Evolutionary conservation across 1,284 basidiomycete species (phyloP).

Genomic region (Ustilago shanxiensis): DNA sequence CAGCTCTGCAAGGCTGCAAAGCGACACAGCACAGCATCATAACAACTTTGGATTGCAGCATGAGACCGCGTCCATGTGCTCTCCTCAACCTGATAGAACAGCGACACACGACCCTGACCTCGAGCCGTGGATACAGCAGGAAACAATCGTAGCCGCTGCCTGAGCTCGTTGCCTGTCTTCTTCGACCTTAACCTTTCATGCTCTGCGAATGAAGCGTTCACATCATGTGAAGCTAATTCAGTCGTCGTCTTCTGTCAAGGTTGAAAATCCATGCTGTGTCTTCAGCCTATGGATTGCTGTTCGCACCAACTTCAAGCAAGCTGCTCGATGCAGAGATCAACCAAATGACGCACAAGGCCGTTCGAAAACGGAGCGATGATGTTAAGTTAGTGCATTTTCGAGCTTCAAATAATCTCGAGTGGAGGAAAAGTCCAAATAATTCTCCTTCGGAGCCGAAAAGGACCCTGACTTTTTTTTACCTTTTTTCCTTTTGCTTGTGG

Average conservation of each 20-base stretch:
- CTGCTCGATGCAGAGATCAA: not conserved
- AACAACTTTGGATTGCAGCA: not conserved
- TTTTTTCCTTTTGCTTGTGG: slow-evolving; percentile 9
- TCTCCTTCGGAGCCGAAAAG: slow-evolving; percentile 15
- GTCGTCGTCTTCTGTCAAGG: too few species aligned
- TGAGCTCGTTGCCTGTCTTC: too few species aligned
- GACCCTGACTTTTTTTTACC: slow-evolving; percentile 22
- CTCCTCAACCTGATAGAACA: too few species aligned
- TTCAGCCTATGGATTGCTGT: too few species aligned
- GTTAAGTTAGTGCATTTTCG: not conserved
- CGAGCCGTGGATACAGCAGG: too few species aligned
- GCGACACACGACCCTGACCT: too few species aligned
- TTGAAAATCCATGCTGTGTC: too few species aligned
- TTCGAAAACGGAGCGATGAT: not conserved
- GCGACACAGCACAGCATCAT: not conserved
- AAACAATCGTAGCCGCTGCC: too few species aligned
- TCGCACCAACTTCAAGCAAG: too few species aligned
- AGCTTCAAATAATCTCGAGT: not conserved
- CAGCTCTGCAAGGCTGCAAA: not conserved
- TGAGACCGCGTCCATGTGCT: not conserved
- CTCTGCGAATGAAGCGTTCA: too few species aligned
- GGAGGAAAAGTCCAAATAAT: slow-evolving; percentile 14
- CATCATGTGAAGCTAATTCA: too few species aligned
- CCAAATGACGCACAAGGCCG: not conserved
- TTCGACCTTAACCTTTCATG: too few species aligned